Conservation (phyloP, 1,284 basidiomycete species). For the Puccinia novopanici region DNA sequence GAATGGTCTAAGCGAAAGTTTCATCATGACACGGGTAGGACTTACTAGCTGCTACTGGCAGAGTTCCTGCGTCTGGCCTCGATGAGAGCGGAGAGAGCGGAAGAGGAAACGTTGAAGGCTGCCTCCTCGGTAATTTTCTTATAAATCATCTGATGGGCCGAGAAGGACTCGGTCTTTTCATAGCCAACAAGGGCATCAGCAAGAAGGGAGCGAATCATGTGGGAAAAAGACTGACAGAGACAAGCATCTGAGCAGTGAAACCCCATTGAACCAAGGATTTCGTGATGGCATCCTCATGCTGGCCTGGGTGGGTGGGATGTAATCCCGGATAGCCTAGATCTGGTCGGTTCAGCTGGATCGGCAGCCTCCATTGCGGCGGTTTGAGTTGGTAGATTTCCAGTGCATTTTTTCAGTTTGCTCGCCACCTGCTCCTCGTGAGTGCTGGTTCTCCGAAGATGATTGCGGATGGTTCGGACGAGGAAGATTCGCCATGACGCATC, state of each 20-base stretch:
- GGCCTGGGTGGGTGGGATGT: conserved; percentile 76
- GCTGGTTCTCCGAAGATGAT: background rate
- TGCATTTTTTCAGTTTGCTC: conserved; percentile 1
- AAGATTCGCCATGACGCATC: conserved; percentile 11
- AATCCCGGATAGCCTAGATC: conserved; percentile 74
- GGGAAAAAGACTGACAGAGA: conserved; percentile 65
- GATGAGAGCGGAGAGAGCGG: conserved; percentile 75
- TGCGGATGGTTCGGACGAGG: background rate
- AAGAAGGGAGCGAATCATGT: background rate
- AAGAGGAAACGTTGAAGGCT: conserved; percentile 63
- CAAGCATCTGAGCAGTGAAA: conserved; percentile 66
- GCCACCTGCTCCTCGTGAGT: background rate
- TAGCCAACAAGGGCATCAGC: conserved; percentile 13
- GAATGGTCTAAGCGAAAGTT: background rate
- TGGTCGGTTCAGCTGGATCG: conserved; percentile 45
- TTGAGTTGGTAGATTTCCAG: conserved; percentile 35
- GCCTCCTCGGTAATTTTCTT: conserved; percentile 60
- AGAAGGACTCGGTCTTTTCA: conserved; percentile 64
- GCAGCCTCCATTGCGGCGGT: conserved; percentile 48
- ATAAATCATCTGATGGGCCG: conserved; percentile 64
- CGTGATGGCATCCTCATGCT: conserved; percentile 81
- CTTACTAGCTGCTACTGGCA: conserved; percentile 45
- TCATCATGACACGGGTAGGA: background rate
- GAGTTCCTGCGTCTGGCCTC: conserved; percentile 63
- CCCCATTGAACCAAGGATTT: conserved; percentile 78